Conservation (phyloP, 331 rosid genomes). For the Malus hybrid region DNA sequence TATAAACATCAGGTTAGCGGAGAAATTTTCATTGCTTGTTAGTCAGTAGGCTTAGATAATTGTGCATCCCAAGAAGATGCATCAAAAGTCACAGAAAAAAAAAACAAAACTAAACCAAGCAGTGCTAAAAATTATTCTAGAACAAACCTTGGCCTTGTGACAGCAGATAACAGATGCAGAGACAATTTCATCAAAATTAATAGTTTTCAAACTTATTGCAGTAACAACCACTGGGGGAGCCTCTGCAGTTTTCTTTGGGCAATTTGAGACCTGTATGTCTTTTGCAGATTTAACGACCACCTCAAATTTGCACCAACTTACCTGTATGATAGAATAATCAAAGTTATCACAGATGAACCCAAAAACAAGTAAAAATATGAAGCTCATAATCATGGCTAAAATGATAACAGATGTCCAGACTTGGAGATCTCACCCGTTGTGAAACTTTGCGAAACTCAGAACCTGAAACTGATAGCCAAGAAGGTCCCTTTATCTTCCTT, state of each 20-base stretch:
- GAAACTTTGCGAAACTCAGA: slow-evolving; percentile 34
- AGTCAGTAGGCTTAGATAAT: background rate
- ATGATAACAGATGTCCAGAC: background rate
- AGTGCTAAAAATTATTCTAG: slow-evolving; percentile 7
- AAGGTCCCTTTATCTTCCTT: slow-evolving; percentile 87
- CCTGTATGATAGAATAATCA: slow-evolving; percentile 39
- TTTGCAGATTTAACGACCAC: slow-evolving; percentile 69
- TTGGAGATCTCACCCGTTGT: slow-evolving; percentile 52
- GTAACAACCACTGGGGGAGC: slow-evolving; percentile 74
- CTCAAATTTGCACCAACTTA: slow-evolving; percentile 98
- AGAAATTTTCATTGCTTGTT: background rate
- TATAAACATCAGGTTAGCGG: background rate
- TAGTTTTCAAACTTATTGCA: slow-evolving; percentile 74
- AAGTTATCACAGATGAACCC: slow-evolving; percentile 13
- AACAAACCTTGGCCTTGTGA: slow-evolving; percentile 73
- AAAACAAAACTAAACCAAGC: background rate
- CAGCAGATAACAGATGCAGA: slow-evolving; percentile 87
- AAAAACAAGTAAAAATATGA: background rate
- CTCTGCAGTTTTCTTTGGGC: slow-evolving; percentile 47
- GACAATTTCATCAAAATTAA: slow-evolving; percentile 61
- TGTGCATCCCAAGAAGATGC: background rate
- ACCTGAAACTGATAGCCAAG: slow-evolving; percentile 70
- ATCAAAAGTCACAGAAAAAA: background rate
- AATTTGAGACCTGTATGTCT: slow-evolving; percentile 41
- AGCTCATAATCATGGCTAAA: background rate